These are phyloP conservation scores for Solanum hybrid DNA, from an alignment of 305 asterid species.

Conservation along the genomic window DNA sequence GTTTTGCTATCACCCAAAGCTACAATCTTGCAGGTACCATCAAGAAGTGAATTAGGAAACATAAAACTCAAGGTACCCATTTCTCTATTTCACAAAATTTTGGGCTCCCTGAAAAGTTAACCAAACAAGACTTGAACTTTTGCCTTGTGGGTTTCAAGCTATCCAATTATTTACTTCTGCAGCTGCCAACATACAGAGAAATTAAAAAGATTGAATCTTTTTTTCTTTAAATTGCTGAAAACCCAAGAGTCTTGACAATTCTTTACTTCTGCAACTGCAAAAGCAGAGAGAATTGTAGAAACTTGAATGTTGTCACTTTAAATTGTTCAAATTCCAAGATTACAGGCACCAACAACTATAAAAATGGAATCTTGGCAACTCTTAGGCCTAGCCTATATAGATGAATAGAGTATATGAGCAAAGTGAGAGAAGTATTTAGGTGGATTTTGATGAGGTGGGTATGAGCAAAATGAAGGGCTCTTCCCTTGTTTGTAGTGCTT, in stretches of 20 bases:
- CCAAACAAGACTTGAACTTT: constrained; percentile 13
- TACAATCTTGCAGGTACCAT: constrained; percentile 19
- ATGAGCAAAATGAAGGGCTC: not conserved
- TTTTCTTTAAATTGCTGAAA: not conserved
- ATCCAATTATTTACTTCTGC: not conserved
- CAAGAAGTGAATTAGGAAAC: constrained; percentile 23
- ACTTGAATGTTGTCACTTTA: not conserved
- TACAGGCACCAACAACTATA: not conserved
- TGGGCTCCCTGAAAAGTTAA: not conserved
- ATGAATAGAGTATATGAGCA: not conserved
- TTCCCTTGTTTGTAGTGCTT: not conserved
- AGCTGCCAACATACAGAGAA: not conserved
- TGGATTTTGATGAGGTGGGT: not conserved
- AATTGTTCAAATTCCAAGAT: constrained; percentile 1
- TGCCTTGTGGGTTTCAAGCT: not conserved
- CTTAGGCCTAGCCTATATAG: not conserved
- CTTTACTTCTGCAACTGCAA: not conserved
- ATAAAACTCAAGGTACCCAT: constrained; percentile 35
- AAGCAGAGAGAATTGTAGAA: constrained; percentile 8
- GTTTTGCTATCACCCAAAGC: constrained; percentile 22
- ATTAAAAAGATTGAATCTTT: not conserved
- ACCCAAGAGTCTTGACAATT: not conserved
- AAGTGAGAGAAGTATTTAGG: not conserved
- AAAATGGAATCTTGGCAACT: constrained; percentile 2
- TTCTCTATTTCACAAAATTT: constrained; percentile 1